Evolutionary conservation across 2,329 filamentous ascomycete species (phyloP), one percentile per base, ranked within the genome.

Genomic region (Venturia carpophila): DNA sequence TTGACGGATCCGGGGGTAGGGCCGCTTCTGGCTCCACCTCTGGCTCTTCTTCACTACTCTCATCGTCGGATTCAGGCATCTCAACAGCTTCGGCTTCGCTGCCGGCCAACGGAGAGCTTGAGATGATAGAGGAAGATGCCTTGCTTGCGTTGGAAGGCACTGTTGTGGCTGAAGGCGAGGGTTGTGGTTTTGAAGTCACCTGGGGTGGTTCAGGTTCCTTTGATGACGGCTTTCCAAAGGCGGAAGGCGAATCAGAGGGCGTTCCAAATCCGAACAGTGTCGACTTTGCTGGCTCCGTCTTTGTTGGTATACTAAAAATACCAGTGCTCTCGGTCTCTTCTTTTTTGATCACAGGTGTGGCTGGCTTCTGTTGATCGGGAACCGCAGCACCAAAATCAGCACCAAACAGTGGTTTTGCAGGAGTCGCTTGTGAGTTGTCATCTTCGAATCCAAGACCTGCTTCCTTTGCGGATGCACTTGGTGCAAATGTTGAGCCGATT

Each of bases 401-500:
- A n/a, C 84, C 83, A 71, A 90, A 89, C 68, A 88, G 79, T 5
- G 78, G 78, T n/a, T 75, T 74, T 24, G 73, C 69, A n/a, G 74
- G 73, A 27, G 74, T 72, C 27, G 75, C 72, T 19, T 82, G 76
- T 61, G 60, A n/a, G 13, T 45, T 61, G 13, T 61, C 67, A 27
- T 65, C 30, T 43, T 62, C 56, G 15, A 37, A 43, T 5, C 55
- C 47, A 9, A n/a, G 27, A 27, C 34, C 64, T 15, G 87, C 84
- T 30, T 88, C 82, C 66, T 84, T 85, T 0, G 83, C 79, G 56
- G 81, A 80, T 6, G 83, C 81, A 68, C 90, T 87, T 10, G 81
- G 80, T 70, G 86, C 85, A 76, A 91, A 91, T 1, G 84, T 86
- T 39, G 84, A 87, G 47, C 83, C 82, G 19, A 91, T 78, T 69